These are phyloP conservation scores for Blastobotrys americana DNA, from an alignment of 805 yeast species.

Conservation along the genomic window DNA sequence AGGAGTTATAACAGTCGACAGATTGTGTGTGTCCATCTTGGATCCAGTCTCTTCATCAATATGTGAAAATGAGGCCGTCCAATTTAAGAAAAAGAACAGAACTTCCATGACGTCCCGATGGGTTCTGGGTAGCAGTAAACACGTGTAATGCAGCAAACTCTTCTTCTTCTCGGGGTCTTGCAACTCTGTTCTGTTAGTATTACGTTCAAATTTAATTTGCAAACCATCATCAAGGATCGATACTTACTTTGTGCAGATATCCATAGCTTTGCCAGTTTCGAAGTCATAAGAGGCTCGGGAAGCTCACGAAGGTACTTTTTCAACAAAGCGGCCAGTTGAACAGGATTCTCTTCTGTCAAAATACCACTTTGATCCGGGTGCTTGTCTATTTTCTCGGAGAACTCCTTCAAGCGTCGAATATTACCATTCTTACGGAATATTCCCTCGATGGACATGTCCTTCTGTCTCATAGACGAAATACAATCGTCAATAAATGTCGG, in stretches of 20 bases:
- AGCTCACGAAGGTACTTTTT: slow-evolving; percentile 87
- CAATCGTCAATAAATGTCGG: slow-evolving; percentile 86
- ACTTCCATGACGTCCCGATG: slow-evolving; percentile 86
- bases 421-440: slow-evolving; percentile 95
- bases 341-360: slow-evolving; percentile 68
- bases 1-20: slow-evolving; percentile 94
- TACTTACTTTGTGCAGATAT: slow-evolving; percentile 35
- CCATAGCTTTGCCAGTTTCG: slow-evolving; percentile 70
- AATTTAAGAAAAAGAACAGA: slow-evolving; percentile 72
- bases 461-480: slow-evolving; percentile 71
- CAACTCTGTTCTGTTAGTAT: slow-evolving; percentile 27
- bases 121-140: slow-evolving; percentile 70
- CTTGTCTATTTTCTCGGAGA: slow-evolving; percentile 66
- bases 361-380: slow-evolving; percentile 67
- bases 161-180: slow-evolving; percentile 41
- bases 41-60: slow-evolving; percentile 86
- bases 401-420: slow-evolving; percentile 67
- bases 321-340: slow-evolving; percentile 86
- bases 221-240: slow-evolving; percentile 19
- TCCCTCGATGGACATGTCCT: slow-evolving; percentile 93
- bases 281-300: slow-evolving; percentile 85
- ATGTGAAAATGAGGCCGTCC: slow-evolving; percentile 95
- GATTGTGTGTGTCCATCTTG: slow-evolving; percentile 91
- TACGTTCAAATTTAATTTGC: slow-evolving; percentile 8
- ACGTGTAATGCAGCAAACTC: slow-evolving; percentile 53